phyloP scores from a whole-genome alignment of 495 filamentous ascomycete species.

The Penicillium paxilli region DNA sequence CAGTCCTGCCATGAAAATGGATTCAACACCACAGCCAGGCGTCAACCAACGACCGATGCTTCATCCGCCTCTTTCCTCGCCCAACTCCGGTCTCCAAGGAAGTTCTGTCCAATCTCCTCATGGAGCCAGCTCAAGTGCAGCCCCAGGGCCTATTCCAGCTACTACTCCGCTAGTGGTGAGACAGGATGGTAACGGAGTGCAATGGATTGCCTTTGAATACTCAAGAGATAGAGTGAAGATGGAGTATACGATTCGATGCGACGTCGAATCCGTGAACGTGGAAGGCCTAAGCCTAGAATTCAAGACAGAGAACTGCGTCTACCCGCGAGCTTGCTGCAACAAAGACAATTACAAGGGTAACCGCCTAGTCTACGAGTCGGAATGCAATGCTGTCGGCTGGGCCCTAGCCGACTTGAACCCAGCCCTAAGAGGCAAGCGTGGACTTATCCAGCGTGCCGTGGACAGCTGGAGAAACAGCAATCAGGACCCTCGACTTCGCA shows the following conservation, averaged over 20 bases:
- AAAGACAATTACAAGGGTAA: conserved; percentile 97
- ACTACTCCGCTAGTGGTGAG: conserved; percentile 93
- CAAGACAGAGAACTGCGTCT: conserved; percentile 97
- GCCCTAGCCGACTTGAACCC: conserved; percentile 91
- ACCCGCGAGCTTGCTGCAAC: conserved; percentile 88
- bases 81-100: conserved; percentile 55
- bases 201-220: conserved; percentile 99
- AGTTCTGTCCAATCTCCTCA: conserved; percentile 46
- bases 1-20: conserved; percentile 38
- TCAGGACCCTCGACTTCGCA: conserved; percentile 87
- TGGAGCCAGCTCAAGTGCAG: conserved; percentile 77
- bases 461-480: conserved; percentile 99
- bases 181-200: conserved; percentile 94
- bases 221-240: conserved; percentile 97
- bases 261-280: conserved; percentile 94
- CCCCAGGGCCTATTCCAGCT: conserved; percentile 97
- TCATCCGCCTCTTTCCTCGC: conserved; percentile 41
- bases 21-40: conserved; percentile 48
- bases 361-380: conserved; percentile 91
- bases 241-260: conserved; percentile 98
- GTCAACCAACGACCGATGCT: conserved; percentile 40
- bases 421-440: conserved; percentile 85
- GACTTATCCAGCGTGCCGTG: conserved; percentile 93
- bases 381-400: conserved; percentile 98
- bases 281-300: conserved; percentile 83